Percentiles rank a stretch among this genome's conserved stretches.
phyloP scores from a whole-genome alignment of 2,329 filamentous ascomycete genomes.

The Laburnicola sp. region DNA sequence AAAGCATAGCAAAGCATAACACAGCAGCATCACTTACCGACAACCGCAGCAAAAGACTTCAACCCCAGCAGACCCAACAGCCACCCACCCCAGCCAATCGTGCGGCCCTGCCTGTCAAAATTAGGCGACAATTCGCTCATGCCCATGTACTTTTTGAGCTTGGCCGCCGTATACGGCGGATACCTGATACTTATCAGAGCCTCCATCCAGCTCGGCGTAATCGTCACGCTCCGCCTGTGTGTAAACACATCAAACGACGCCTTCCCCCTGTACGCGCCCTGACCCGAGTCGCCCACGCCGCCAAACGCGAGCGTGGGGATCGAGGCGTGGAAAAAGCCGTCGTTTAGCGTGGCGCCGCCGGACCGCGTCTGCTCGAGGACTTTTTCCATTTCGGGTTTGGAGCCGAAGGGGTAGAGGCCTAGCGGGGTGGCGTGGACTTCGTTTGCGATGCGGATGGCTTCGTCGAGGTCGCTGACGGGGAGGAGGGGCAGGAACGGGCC shows the following conservation, averaged over 20 bases:
- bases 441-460: slow-evolving; percentile 82
- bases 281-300: slow-evolving; percentile 78
- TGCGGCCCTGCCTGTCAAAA: slow-evolving; percentile 61
- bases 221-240: slow-evolving; percentile 63
- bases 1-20: not conserved
- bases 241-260: slow-evolving; percentile 71
- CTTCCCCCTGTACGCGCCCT: slow-evolving; percentile 76
- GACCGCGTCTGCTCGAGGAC: slow-evolving; percentile 54
- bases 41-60: slow-evolving; percentile 34
- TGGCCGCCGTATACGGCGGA: slow-evolving; percentile 61
- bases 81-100: slow-evolving; percentile 40
- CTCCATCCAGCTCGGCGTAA: slow-evolving; percentile 70
- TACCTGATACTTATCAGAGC: slow-evolving; percentile 67
- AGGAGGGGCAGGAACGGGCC: slow-evolving; percentile 88
- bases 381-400: slow-evolving; percentile 73
- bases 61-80: slow-evolving; percentile 33
- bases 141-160: slow-evolving; percentile 55
- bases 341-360: slow-evolving; percentile 57
- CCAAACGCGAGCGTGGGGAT: slow-evolving; percentile 77
- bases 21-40: slow-evolving; percentile 40
- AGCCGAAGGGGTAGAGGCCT: slow-evolving; percentile 82
- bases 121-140: slow-evolving; percentile 59
- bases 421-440: slow-evolving; percentile 81
- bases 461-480: slow-evolving; percentile 75
- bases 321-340: slow-evolving; percentile 69